Base-by-base conservation (phyloP, 768 basidiomycete species). In the Phanerochaete sordida region DNA sequence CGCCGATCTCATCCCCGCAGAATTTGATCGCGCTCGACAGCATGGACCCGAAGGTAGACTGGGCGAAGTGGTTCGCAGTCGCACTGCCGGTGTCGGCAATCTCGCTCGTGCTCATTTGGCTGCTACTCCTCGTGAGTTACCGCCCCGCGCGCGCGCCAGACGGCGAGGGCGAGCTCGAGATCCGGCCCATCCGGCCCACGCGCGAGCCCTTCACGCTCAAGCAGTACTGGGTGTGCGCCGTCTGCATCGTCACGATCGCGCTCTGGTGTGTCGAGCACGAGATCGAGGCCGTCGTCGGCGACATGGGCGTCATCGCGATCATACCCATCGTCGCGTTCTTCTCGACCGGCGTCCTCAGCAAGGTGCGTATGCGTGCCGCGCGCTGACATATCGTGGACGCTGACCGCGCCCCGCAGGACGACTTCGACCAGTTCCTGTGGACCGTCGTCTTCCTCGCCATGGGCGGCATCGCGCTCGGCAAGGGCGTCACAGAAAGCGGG, bases 231-330 rank as follows among this genome's bases (percentile, higher is more conserved):
- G 95, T 98, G 12, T 78, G 85, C 1, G 79, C 87, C 57, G 87
- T 99, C 27, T 95, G 91, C 65, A 62, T 95, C 26, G 73, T 81
- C 54, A 98, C 97, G 2, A 98, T 99, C 65, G 81, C 66, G 6
- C 74, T 98, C 56, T 98, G 96, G 95, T 95, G 93, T 68, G 72
- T 93, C 43, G 95, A 90, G 64, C 89, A 91, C 68, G 73, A 77
- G 67, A 84, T 98, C 56, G 85, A 95, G 69, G 73, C 77, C 6
- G 76, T 77, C 49, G 80, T 98, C 2, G 97, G 97, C 1, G 95
- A 98, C 72, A 99, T 98, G 95, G 97, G 97, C 30, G 82, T 98
- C 66, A 95, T 99, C 64, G 95, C 96, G 1, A 86, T 98, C 65
- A 80, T 99, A 47, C 97, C 96, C 0, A 81, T 98, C 47, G 80